Percentiles rank a stretch among this genome's conserved stretches.
Conservation (phyloP, 2,329 filamentous ascomycete species). For the Phialocephala sp. region DNA sequence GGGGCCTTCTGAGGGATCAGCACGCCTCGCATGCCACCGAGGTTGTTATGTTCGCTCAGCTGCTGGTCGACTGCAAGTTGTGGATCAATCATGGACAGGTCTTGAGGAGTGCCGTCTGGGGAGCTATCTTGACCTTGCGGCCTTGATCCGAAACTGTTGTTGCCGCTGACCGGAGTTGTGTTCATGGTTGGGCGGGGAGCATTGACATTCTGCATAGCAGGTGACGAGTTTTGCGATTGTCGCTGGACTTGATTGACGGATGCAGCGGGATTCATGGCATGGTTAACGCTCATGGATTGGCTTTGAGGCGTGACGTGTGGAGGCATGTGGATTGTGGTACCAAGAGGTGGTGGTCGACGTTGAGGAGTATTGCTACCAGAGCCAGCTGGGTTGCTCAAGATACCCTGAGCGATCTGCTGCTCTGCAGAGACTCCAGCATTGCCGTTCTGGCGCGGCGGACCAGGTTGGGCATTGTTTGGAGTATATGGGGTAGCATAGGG, state of each 20-base stretch:
- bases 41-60: slow-evolving; percentile 30
- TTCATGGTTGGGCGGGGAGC: slow-evolving; percentile 37
- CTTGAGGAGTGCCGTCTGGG: slow-evolving; percentile 35
- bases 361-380: slow-evolving; percentile 39
- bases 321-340: slow-evolving; percentile 42
- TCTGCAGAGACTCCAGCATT: slow-evolving; percentile 39
- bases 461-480: slow-evolving; percentile 34
- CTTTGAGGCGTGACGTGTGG: slow-evolving; percentile 36
- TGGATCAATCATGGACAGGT: slow-evolving; percentile 44
- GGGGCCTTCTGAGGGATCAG: slow-evolving; percentile 17
- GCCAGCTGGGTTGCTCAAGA: slow-evolving; percentile 38
- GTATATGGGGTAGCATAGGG: slow-evolving; percentile 42
- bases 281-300: slow-evolving; percentile 41
- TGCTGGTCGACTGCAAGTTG: slow-evolving; percentile 42
- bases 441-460: slow-evolving; percentile 35
- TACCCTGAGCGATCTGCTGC: slow-evolving; percentile 44
- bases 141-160: slow-evolving; percentile 27
- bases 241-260: slow-evolving; percentile 33
- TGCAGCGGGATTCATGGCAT: slow-evolving; percentile 39
- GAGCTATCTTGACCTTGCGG: slow-evolving; percentile 33
- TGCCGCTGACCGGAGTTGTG: slow-evolving; percentile 37
- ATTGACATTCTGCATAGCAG: slow-evolving; percentile 35
- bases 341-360: slow-evolving; percentile 41
- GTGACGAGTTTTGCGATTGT: slow-evolving; percentile 41
- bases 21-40: slow-evolving; percentile 29